Percentiles rank a stretch among this genome's conserved stretches.
phyloP scores from a whole-genome alignment of 2,329 filamentous ascomycete species.

The Penicillium sp. region DNA sequence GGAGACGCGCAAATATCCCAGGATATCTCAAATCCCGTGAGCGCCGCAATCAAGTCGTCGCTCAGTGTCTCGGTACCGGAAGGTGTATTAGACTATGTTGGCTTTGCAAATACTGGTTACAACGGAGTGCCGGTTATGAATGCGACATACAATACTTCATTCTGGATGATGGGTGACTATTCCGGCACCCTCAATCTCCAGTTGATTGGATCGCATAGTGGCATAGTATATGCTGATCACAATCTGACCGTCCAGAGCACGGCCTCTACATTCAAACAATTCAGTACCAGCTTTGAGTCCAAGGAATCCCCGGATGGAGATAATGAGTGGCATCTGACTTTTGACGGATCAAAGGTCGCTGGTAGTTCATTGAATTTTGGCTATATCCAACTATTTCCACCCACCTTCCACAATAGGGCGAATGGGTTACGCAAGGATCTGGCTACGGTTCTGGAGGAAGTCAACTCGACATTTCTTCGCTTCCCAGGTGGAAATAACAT shows the following conservation, averaged over 20 bases:
- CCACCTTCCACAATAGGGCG: slow-evolving; percentile 34
- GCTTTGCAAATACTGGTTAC: slow-evolving; percentile 55
- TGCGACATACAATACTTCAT: slow-evolving; percentile 37
- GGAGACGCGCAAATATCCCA: slow-evolving; percentile 36
- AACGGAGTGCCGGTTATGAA: slow-evolving; percentile 38
- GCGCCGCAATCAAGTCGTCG: slow-evolving; percentile 37
- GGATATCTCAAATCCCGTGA: slow-evolving; percentile 35
- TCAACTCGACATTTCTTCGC: slow-evolving; percentile 65
- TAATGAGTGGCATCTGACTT: slow-evolving; percentile 39
- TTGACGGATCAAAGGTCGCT: slow-evolving; percentile 33
- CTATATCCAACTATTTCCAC: slow-evolving; percentile 36
- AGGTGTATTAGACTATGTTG: slow-evolving; percentile 36
- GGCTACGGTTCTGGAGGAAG: slow-evolving; percentile 57
- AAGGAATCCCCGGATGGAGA: slow-evolving; percentile 31
- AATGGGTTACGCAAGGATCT: slow-evolving; percentile 66
- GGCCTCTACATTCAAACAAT: slow-evolving; percentile 27
- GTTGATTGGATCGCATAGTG: slow-evolving; percentile 34
- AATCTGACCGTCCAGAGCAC: slow-evolving; percentile 36
- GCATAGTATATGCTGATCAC: slow-evolving; percentile 35
- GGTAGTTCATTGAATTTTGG: slow-evolving; percentile 35
- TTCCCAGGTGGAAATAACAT: slow-evolving; percentile 71
- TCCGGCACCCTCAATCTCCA: slow-evolving; percentile 33
- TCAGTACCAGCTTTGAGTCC: slow-evolving; percentile 34
- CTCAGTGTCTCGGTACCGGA: slow-evolving; percentile 33
- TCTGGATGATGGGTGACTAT: slow-evolving; percentile 43